Evolutionary conservation across 1,139 yeast genomes (phyloP), one percentile per base, ranked within the genome.

Genomic region (Zygoascus hellenicus): DNA sequence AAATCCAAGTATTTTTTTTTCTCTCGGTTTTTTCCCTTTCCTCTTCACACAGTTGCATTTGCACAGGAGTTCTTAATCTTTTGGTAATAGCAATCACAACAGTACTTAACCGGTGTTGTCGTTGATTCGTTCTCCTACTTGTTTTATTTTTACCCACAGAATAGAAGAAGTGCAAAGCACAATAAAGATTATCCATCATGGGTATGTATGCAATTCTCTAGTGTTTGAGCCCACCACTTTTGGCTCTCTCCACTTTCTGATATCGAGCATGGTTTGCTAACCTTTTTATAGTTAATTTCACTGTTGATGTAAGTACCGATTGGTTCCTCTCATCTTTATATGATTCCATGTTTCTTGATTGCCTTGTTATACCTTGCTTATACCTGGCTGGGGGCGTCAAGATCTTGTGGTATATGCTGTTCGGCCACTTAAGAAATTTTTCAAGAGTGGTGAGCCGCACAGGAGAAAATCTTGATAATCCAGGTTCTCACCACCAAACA

Each of bases 201-300:
- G 66, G 65, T 61, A 58, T 43, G 65, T 58, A 26, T 37, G 2
- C 22, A 14, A 2, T 9, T 32, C 6, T 34, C 14, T 14, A n/a
- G n/a, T n/a, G n/a, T n/a, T n/a, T n/a, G n/a, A n/a, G 26, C 26
- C 26, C 26, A 22, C 26, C 26, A 5, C 26, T 4, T n/a, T n/a
- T n/a, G n/a, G n/a, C n/a, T 22, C 26, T 22, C 26, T 22, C 26
- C 26, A 22, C 26, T 22, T 22, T 22, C 19, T 36, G 42, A 38
- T 15, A 9, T 11, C 13, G 11, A n/a, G 44, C 26, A 34, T 13
- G 35, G 14, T 30, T 30, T 40, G 15, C 45, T 42, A 34, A 38
- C 37, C 30, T 26, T 29, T 15, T n/a, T 38, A 35, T 51, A 59
- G 67, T 64, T 57, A 64, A 64, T 60, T 64, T 64, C 66, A 64